Evolutionary conservation across 345 rosid species (phyloP).

Genomic region (Arabidopsis arenosa): DNA sequence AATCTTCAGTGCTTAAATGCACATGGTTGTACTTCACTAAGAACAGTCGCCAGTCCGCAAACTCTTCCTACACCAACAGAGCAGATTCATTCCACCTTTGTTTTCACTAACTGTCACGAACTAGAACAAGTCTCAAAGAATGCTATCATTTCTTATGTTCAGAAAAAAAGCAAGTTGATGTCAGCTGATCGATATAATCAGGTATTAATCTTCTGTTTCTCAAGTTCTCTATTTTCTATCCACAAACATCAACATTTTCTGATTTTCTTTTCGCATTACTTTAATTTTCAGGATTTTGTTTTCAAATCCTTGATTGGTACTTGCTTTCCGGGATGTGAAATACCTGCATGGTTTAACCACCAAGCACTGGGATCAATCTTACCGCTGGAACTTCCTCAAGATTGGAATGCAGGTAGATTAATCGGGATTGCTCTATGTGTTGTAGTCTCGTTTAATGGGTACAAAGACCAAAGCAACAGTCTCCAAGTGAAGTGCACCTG

Average conservation of each 20-base stretch:
- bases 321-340: constrained; percentile 37
- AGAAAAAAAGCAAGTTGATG: background rate
- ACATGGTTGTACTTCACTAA: constrained; percentile 29
- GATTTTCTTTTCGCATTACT: background rate
- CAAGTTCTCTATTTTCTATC: background rate
- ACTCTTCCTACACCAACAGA: background rate
- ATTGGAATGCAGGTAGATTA: background rate
- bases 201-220: background rate
- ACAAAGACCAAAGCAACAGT: background rate
- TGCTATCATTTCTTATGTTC: constrained; percentile 9
- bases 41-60: constrained; percentile 7
- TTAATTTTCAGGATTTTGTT: constrained; percentile 26
- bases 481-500: constrained; percentile 26
- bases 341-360: constrained; percentile 31
- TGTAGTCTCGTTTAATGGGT: constrained; percentile 23
- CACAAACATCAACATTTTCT: background rate
- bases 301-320: constrained; percentile 7
- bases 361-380: constrained; percentile 19
- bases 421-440: constrained; percentile 11
- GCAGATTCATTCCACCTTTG: constrained; percentile 18
- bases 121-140: constrained; percentile 32
- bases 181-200: constrained; percentile 24
- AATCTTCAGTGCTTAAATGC: constrained; percentile 37
- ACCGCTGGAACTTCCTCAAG: background rate
- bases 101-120: constrained; percentile 22